Evolutionary conservation across 768 basidiomycete genomes (phyloP).

Genomic region (Hemileccinum rubropunctum): DNA sequence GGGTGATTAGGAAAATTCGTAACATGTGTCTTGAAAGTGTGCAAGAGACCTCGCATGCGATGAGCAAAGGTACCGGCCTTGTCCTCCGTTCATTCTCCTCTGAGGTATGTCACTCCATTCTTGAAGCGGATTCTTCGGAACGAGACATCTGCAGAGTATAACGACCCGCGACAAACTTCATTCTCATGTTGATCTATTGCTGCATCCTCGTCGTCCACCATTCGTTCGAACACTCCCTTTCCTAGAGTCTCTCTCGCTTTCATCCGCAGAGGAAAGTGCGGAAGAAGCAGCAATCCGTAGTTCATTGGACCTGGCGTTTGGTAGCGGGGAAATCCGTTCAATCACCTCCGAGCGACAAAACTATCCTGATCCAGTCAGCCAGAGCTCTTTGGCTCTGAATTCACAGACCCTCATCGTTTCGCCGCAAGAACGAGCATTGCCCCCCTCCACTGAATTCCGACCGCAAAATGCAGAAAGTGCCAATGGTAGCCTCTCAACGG

Average conservation of each 20-base stretch:
- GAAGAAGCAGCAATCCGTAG: slow-evolving; percentile 55
- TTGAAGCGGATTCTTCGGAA: neutral
- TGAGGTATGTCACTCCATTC: slow-evolving; percentile 28
- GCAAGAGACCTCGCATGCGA: slow-evolving; percentile 51
- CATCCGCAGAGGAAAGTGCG: slow-evolving; percentile 57
- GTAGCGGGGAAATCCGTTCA: neutral
- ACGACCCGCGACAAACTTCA: slow-evolving; percentile 21
- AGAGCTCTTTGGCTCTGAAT: neutral
- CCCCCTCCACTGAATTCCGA: neutral
- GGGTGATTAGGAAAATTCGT: slow-evolving; percentile 46
- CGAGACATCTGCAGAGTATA: slow-evolving; percentile 13
- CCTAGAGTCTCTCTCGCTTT: slow-evolving; percentile 59
- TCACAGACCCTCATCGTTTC: neutral
- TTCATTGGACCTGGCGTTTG: slow-evolving; percentile 36
- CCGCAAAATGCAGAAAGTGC: neutral
- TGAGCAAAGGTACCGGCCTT: slow-evolving; percentile 62
- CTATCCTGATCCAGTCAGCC: neutral
- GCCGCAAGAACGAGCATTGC: neutral
- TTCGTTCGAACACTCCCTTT: slow-evolving; percentile 65
- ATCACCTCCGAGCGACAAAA: slow-evolving; percentile 1
- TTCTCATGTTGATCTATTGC: slow-evolving; percentile 52
- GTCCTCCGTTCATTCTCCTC: slow-evolving; percentile 42
- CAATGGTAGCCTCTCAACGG: neutral
- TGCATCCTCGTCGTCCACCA: slow-evolving; percentile 82
- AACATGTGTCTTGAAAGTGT: slow-evolving; percentile 46